These are phyloP conservation scores for Tanozyma kutaoensis DNA, from an alignment of 805 yeast species.

Conservation along the genomic window DNA sequence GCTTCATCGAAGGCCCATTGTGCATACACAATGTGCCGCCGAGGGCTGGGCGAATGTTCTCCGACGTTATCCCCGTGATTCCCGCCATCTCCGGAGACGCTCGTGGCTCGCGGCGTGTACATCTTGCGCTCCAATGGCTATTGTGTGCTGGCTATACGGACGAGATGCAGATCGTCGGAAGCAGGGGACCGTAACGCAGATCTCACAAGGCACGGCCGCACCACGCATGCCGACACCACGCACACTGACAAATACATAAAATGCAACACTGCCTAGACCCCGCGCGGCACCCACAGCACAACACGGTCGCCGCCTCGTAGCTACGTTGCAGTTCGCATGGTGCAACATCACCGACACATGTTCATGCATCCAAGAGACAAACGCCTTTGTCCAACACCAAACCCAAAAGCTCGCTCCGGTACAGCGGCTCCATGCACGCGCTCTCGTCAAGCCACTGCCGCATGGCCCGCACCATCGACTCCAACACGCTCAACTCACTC, in stretches of 20 bases:
- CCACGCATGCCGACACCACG: background rate
- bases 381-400: conserved; percentile 19
- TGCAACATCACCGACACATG: conserved; percentile 4
- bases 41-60: no score
- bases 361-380: conserved; percentile 19
- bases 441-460: conserved; percentile 7
- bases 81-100: no score
- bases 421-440: no score
- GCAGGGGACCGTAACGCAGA: background rate
- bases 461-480: background rate
- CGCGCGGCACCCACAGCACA: background rate
- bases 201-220: background rate
- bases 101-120: no score
- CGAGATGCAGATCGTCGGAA: background rate
- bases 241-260: background rate
- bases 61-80: no score
- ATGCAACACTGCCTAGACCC: background rate
- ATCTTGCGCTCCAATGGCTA: no score
- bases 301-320: background rate
- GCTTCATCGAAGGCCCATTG: no score
- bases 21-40: no score
- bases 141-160: background rate
- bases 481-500: no score
- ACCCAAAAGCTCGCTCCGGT: conserved; percentile 15
- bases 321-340: background rate